Base-by-base conservation (phyloP, 2,329 filamentous ascomycete species). In the Penicillium rolfsii region DNA sequence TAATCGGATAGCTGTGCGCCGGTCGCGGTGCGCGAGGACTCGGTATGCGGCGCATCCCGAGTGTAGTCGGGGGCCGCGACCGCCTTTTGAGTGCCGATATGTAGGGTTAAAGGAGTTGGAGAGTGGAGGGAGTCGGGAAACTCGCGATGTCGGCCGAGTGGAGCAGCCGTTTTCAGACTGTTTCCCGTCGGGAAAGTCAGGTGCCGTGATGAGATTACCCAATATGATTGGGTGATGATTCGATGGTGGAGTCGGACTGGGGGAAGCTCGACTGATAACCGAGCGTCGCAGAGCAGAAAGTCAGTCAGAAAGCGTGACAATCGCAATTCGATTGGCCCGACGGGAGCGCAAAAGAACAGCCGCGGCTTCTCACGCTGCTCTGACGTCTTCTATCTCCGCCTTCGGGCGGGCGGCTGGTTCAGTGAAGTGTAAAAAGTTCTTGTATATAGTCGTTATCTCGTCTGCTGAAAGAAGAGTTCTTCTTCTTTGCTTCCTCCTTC, bases 161-260 rank as follows among this genome's bases (percentile, higher is more conserved):
- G 64, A 64, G 56, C n/a, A 9, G 16, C 24, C 40, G n/a, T 41
- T 12, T 40, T 14, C 19, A 8, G 22, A 14, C 46, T 55, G 62
- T 70, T 70, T 65, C 57, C 68, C 68, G 66, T 33, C 62, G 68
- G 68, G 22, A 66, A 70, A 69, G 55, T 63, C 43, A 55, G 36
- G 52, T 54, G 52, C 24, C 7, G 4, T 2, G 1, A 41, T 3
- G 16, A 2, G 9, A 16, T 2, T 9, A 11, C n/a, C 14, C 1
- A 9, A 14, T 19, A 1, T 43, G 24, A 54, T 54, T 54, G 52
- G 52, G 5, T 24, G n/a, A 11, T 5, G 36, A 24, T 26, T 38
- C 12, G 2, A 24, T 22, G 35, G 50, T 54, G 52, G 52, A 33
- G 38, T 54, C 26, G 14, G 50, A 40, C 35, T 41, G 35, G 50